A percentile compares a stretch with the other conserved stretches of the same genome.
Conservation (phyloP, 2,329 filamentous ascomycete genomes). For the Hypoxylon sp. region DNA sequence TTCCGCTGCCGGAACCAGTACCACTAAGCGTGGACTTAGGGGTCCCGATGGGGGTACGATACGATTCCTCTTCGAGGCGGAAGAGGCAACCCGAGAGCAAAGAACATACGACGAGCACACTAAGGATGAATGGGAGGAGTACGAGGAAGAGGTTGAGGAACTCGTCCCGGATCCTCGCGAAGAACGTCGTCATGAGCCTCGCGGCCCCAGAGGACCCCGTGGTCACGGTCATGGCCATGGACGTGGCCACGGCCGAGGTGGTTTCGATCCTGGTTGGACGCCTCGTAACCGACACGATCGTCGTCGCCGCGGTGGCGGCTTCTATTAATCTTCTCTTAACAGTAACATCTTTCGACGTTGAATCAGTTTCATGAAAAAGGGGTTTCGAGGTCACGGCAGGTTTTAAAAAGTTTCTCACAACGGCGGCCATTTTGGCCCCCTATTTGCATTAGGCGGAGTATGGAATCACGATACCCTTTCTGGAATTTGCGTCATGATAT, state of each 20-base stretch:
- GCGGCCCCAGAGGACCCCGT: constrained; percentile 49
- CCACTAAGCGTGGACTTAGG: constrained; percentile 55
- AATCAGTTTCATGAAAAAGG: not conserved
- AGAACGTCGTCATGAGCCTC: constrained; percentile 46
- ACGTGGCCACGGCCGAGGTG: constrained; percentile 49
- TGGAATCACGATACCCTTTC: constrained; percentile 38
- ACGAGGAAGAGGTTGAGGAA: constrained; percentile 83
- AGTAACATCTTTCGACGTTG: not conserved
- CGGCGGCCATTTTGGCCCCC: constrained; percentile 4
- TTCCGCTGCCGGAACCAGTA: constrained; percentile 50
- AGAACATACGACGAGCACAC: constrained; percentile 77
- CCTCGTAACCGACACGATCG: constrained; percentile 50
- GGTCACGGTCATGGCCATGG: constrained; percentile 46
- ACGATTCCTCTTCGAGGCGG: constrained; percentile 89
- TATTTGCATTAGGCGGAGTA: constrained; percentile 39
- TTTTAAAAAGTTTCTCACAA: constrained; percentile 19
- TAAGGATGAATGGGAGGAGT: constrained; percentile 81
- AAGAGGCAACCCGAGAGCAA: constrained; percentile 80
- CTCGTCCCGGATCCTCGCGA: constrained; percentile 55
- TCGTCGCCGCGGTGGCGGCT: constrained; percentile 48
- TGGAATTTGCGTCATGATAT: constrained; percentile 15
- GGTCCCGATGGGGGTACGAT: constrained; percentile 79
- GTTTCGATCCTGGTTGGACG: constrained; percentile 49
- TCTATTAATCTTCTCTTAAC: constrained; percentile 36
- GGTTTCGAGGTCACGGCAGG: constrained; percentile 9